Percentiles rank a stretch among this genome's conserved stretches.
Evolutionary conservation across 1,139 yeast genomes (phyloP).

Genomic region (Suhomyces taliae): DNA sequence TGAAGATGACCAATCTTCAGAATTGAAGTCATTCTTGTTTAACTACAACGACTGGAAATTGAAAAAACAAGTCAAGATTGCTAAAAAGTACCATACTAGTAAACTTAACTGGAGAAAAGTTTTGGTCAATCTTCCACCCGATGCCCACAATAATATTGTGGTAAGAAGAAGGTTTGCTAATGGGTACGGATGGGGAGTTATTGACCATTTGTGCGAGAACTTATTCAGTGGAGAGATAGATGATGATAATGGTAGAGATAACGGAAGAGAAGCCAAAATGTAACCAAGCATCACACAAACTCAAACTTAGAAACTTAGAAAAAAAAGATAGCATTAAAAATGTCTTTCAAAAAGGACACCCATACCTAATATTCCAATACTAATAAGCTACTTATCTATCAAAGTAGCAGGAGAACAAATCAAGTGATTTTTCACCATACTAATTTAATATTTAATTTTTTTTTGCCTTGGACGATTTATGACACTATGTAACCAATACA

Average conservation of each 20-base stretch:
- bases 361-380: too few relatives aligned
- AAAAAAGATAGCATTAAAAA: neutral
- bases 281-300: neutral
- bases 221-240: slow-evolving; percentile 13
- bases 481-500: neutral
- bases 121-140: slow-evolving; percentile 27
- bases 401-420: too few relatives aligned
- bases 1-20: slow-evolving; percentile 6
- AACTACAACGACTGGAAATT: slow-evolving; percentile 25
- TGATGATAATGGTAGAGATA: slow-evolving; percentile 7
- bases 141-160: slow-evolving; percentile 29
- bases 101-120: slow-evolving; percentile 28
- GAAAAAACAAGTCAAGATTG: slow-evolving; percentile 27
- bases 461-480: neutral
- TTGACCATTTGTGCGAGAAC: slow-evolving; percentile 23
- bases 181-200: slow-evolving; percentile 33
- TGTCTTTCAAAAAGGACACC: too few relatives aligned
- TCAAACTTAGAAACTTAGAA: neutral
- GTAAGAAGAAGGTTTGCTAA: slow-evolving; percentile 29
- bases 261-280: slow-evolving; percentile 2
- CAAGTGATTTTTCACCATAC: neutral
- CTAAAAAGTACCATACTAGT: slow-evolving; percentile 25
- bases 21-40: slow-evolving; percentile 14
- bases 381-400: too few relatives aligned
- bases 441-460: too few relatives aligned